phyloP scores from a whole-genome alignment of 2,329 filamentous ascomycete species.

The Trichocomaceae sp. region DNA sequence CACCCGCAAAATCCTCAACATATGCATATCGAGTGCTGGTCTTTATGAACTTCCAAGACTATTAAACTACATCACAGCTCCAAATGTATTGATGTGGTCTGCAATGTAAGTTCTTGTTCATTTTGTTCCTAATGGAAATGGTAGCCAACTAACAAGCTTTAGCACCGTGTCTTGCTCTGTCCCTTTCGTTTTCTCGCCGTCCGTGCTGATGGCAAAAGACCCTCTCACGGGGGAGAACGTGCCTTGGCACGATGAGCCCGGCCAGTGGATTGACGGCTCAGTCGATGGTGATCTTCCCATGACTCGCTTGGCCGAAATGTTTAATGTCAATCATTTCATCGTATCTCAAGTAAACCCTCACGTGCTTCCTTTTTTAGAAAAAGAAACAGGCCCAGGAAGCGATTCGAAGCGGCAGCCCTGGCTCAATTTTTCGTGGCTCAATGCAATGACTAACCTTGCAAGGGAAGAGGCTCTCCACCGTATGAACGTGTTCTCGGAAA shows the following conservation, averaged over 20 bases:
- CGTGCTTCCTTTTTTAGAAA: conserved; percentile 75
- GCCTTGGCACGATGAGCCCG: conserved; percentile 79
- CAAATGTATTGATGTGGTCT: conserved; percentile 93
- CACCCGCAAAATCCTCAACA: conserved; percentile 86
- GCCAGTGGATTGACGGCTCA: conserved; percentile 88
- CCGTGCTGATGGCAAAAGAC: conserved; percentile 75
- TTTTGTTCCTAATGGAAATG: neutral
- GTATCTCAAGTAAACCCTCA: conserved; percentile 96
- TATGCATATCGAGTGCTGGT: conserved; percentile 82
- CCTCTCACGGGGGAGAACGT: conserved; percentile 68
- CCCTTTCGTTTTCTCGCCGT: conserved; percentile 75
- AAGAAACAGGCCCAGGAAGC: conserved; percentile 53
- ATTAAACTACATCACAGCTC: conserved; percentile 87
- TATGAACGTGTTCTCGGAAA: conserved; percentile 70
- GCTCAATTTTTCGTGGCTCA: conserved; percentile 50
- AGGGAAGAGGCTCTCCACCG: conserved; percentile 75
- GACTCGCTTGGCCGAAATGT: conserved; percentile 84
- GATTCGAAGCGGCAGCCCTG: conserved; percentile 26
- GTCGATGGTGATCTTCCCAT: conserved; percentile 93
- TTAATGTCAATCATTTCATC: conserved; percentile 97
- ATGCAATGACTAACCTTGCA: conserved; percentile 63
- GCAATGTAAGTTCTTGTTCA: conserved; percentile 57
- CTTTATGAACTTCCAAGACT: conserved; percentile 80
- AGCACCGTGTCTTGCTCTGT: conserved; percentile 88
- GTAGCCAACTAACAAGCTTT: neutral